Evolutionary conservation across 345 rosid genomes (phyloP), one percentile per base, ranked within the genome.

Genomic region (Pelargonium nanum): DNA sequence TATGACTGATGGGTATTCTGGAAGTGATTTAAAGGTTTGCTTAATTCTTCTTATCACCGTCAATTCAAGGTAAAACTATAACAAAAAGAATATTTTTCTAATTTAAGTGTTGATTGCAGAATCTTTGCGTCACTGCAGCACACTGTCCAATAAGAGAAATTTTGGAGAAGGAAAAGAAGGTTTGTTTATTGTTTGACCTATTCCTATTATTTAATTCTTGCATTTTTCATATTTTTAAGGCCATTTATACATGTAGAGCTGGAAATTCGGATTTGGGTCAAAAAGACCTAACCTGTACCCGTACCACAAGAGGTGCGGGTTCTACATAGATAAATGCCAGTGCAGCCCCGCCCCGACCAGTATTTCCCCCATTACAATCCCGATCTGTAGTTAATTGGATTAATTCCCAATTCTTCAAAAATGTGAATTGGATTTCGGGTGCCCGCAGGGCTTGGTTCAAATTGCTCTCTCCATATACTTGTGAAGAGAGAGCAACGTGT

Each of bases 1-100:
- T 58, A 87, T 93, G 96, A 83, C 97, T 16, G 91, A 87, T 63
- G 99, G 99, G 53, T 93, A 87, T 72, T 93, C 99, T 53, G 97
- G 97, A 68, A 93, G 99, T 65, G 99, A 93, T 74, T 72, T 93
- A 45, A 93, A 89, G 99, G 99, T 91, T 57, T 24, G 21, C 12
- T 24, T 22, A n/a, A n/a, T 74, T 32, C 21, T 20, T 53, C 57
- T 30, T 57, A 28, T 22, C 56, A 26, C 22, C 17, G 3, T 50
- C 26, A 23, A 53, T 19, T 54, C 26, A 67, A 9, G 55, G 50
- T 21, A 57, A 16, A 55, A 22, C 24, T 40, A 56, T 62, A 73
- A 45, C 54, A 24, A 64, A 23, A 19, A 6, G 26, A 19, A 16
- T 26, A 19, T 30, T 17, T 20, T 57, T 56, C 59, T 24, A n/a